Conservation (phyloP, 148 eudicot species). For the Mesembryanthemum crystallinum region DNA sequence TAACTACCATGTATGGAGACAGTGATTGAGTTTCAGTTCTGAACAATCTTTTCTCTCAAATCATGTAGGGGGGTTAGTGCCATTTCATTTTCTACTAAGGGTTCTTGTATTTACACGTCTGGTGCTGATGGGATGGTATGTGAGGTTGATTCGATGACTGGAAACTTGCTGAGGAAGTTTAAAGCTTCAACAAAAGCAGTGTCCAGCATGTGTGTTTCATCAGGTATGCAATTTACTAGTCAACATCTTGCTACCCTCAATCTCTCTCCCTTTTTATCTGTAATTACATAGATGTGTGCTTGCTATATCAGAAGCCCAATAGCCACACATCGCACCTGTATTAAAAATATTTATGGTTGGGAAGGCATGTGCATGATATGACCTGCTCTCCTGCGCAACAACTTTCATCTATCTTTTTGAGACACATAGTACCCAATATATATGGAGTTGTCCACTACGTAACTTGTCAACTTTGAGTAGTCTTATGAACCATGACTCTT, state of each 20-base stretch:
- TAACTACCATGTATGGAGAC: not conserved
- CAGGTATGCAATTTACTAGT: constrained; percentile 44
- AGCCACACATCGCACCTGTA: not conserved
- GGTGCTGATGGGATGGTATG: constrained; percentile 93
- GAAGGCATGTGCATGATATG: not conserved
- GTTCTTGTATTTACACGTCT: constrained; percentile 65
- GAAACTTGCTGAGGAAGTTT: constrained; percentile 72
- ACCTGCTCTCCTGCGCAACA: not conserved
- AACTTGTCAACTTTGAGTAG: not conserved
- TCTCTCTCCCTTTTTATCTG: not conserved
- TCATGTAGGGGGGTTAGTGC: constrained; percentile 75
- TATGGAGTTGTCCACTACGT: not conserved
- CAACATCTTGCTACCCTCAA: not conserved
- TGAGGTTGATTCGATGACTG: constrained; percentile 69
- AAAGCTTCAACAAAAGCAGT: constrained; percentile 81
- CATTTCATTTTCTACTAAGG: constrained; percentile 51
- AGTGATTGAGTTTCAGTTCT: constrained; percentile 2
- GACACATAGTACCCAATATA: not conserved
- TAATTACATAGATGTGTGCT: not conserved
- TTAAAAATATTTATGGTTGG: not conserved
- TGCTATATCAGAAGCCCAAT: not conserved
- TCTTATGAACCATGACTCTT: not conserved
- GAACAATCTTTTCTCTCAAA: not conserved
- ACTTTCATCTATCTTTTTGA: not conserved
- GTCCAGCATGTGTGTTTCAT: constrained; percentile 76